Evolutionary conservation across 805 yeast species (phyloP).

Genomic region (Kluyveromyces aestuarii): DNA sequence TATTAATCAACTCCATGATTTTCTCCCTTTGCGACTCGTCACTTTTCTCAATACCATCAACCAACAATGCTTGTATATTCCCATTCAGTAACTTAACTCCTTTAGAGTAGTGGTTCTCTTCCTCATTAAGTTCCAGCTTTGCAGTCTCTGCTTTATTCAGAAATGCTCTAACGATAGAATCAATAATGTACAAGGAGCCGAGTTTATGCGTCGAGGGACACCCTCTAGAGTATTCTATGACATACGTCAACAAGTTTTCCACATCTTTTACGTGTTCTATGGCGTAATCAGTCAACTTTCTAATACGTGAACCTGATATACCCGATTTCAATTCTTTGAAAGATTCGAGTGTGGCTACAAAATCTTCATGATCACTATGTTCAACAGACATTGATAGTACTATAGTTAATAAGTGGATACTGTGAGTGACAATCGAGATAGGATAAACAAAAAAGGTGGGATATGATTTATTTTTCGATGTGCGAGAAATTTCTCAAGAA

Average conservation of each 20-base stretch:
- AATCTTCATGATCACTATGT: conserved; percentile 22
- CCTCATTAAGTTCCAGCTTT: conserved; percentile 16
- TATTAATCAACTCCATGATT: conserved; percentile 74
- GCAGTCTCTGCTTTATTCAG: conserved; percentile 62
- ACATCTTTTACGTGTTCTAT: conserved; percentile 47
- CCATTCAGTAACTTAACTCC: conserved; percentile 60
- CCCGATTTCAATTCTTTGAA: conserved; percentile 63
- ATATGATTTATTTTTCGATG: neutral
- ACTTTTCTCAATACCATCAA: conserved; percentile 50
- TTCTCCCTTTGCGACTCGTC: conserved; percentile 58
- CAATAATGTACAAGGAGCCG: conserved; percentile 86
- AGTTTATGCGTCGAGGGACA: conserved; percentile 76
- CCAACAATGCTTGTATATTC: conserved; percentile 53
- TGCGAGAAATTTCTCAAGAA: neutral
- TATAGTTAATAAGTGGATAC: neutral
- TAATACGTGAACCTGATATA: conserved; percentile 91
- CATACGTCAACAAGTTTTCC: conserved; percentile 18
- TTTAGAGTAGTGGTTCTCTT: conserved; percentile 62
- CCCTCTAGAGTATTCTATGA: conserved; percentile 46
- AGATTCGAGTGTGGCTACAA: conserved; percentile 35
- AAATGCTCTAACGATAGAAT: conserved; percentile 81
- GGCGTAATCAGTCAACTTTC: conserved; percentile 72
- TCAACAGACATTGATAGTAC: conserved; percentile 13
- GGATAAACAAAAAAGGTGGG: neutral
- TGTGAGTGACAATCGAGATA: conserved; percentile 7